Conservation (phyloP, 1,284 basidiomycete genomes). For the Flammula alnicola region DNA sequence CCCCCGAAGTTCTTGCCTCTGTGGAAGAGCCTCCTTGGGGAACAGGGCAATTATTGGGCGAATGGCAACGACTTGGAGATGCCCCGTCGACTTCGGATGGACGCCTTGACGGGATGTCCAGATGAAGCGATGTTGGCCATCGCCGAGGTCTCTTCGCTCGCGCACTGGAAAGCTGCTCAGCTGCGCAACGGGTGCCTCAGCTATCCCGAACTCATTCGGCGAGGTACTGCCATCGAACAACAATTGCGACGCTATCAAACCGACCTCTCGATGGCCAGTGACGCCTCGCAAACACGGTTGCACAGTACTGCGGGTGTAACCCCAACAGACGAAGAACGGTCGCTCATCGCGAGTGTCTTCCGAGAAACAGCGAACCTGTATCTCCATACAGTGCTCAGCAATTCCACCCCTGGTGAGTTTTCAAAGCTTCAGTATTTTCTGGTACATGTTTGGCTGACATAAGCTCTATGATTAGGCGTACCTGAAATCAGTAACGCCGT, state of each 20-base stretch:
- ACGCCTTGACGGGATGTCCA: slow-evolving; percentile 72
- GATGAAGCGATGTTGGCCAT: slow-evolving; percentile 76
- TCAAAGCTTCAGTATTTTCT: slow-evolving; percentile 14
- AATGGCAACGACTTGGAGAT: slow-evolving; percentile 33
- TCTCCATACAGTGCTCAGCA: slow-evolving; percentile 72
- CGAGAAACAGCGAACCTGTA: slow-evolving; percentile 71
- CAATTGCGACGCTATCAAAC: slow-evolving; percentile 49
- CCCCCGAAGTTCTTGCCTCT: slow-evolving; percentile 69
- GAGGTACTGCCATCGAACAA: slow-evolving; percentile 69
- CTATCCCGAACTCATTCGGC: slow-evolving; percentile 68
- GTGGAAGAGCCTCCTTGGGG: slow-evolving; percentile 63
- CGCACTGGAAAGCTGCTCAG: slow-evolving; percentile 74
- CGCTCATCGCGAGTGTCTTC: slow-evolving; percentile 62
- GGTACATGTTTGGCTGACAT: slow-evolving; percentile 14
- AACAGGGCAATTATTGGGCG: slow-evolving; percentile 34
- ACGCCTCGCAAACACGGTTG: slow-evolving; percentile 20
- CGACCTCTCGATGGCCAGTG: slow-evolving; percentile 24
- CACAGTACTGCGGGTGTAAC: slow-evolving; percentile 31
- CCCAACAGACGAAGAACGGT: slow-evolving; percentile 47
- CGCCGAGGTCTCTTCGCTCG: slow-evolving; percentile 73
- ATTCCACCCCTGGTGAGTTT: slow-evolving; percentile 63
- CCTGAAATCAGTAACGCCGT: slow-evolving; percentile 68
- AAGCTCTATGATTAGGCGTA: slow-evolving; percentile 54
- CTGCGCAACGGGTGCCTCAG: slow-evolving; percentile 65
- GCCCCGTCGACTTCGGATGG: slow-evolving; percentile 55